Evolutionary conservation across 2,329 filamentous ascomycete genomes (phyloP).

Genomic region (Fusarium sp.): DNA sequence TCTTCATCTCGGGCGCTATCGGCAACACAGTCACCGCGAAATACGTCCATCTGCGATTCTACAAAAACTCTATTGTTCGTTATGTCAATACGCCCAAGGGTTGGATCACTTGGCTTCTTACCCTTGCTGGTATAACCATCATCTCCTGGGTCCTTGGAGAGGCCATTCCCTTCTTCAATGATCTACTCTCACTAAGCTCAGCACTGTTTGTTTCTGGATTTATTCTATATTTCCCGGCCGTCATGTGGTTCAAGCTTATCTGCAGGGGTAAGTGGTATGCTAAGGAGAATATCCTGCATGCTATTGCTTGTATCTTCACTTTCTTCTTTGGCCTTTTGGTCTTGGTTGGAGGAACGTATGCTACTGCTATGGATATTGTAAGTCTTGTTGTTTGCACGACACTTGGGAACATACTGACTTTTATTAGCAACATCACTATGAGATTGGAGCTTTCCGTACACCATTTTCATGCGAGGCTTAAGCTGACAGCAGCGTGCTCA

Average conservation of each 20-base stretch:
- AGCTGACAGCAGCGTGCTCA: neutral
- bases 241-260: slow-evolving; percentile 57
- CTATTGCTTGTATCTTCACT: slow-evolving; percentile 19
- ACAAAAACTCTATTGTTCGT: slow-evolving; percentile 35
- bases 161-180: slow-evolving; percentile 77
- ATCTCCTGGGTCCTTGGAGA: slow-evolving; percentile 65
- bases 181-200: slow-evolving; percentile 67
- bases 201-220: slow-evolving; percentile 60
- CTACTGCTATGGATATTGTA: slow-evolving; percentile 35
- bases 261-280: slow-evolving; percentile 43
- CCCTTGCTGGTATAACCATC: slow-evolving; percentile 66
- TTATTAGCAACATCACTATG: slow-evolving; percentile 27
- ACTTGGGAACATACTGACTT: fast-evolving
- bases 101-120: slow-evolving; percentile 66
- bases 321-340: slow-evolving; percentile 35
- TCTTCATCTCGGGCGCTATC: slow-evolving; percentile 76
- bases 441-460: slow-evolving; percentile 30
- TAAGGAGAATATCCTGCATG: slow-evolving; percentile 31
- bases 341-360: slow-evolving; percentile 32
- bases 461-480: slow-evolving; percentile 23
- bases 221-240: slow-evolving; percentile 55
- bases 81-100: slow-evolving; percentile 46
- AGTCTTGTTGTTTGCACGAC: neutral
- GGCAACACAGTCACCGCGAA: slow-evolving; percentile 59
- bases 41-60: slow-evolving; percentile 53